Conservation (phyloP, 495 filamentous ascomycete genomes). For the Chaetomidium leptoderma region DNA sequence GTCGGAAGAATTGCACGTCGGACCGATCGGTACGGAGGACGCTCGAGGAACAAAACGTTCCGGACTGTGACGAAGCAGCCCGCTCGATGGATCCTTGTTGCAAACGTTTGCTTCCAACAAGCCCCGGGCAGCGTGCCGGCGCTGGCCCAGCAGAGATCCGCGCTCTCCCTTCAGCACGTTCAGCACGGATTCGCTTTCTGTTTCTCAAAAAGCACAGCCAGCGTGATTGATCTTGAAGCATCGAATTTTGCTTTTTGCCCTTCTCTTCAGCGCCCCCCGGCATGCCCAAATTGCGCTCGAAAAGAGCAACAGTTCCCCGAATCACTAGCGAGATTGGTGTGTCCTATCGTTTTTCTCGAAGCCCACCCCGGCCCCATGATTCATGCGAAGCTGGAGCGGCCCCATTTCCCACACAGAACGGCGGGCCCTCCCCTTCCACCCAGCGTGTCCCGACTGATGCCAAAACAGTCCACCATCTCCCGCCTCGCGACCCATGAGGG, state of each 20-base stretch:
- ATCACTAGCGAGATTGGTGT: conserved; percentile 42
- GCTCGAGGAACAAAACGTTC: neutral
- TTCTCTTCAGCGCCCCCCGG: conserved; percentile 22
- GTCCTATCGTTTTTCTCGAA: conserved; percentile 35
- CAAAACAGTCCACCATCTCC: conserved; percentile 13
- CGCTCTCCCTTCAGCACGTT: too few relatives aligned
- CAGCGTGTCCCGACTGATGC: conserved; percentile 19
- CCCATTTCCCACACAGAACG: conserved; percentile 25
- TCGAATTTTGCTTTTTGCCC: conserved; percentile 10
- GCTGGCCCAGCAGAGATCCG: neutral
- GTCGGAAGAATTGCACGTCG: neutral
- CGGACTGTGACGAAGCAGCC: too few relatives aligned
- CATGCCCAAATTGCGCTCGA: conserved; percentile 31
- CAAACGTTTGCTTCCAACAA: neutral
- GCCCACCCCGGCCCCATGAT: conserved; percentile 32
- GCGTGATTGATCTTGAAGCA: neutral
- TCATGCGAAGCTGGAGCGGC: conserved; percentile 28
- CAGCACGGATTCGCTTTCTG: neutral
- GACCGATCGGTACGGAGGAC: neutral
- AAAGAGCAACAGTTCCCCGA: conserved; percentile 28
- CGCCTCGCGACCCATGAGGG: conserved; percentile 7
- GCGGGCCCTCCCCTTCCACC: conserved; percentile 17
- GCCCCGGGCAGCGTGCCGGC: neutral
- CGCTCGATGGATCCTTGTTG: too few relatives aligned
- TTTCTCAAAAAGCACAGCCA: conserved; percentile 8